These are phyloP conservation scores for Trichophyton schoenleinii DNA, from an alignment of 2,329 filamentous ascomycete species.

Conservation along the genomic window DNA sequence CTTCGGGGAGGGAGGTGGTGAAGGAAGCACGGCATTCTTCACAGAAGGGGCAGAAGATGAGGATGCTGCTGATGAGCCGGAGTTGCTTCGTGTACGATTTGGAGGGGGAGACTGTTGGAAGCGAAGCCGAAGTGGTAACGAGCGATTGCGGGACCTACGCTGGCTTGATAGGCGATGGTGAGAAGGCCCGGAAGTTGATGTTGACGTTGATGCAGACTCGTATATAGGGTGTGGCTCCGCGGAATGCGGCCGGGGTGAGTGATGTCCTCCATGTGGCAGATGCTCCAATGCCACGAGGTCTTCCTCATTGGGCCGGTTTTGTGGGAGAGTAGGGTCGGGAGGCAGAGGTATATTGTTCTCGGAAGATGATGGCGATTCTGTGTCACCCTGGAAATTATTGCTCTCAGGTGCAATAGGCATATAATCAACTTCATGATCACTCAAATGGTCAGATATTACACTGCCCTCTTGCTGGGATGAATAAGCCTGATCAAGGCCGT, in stretches of 20 bases:
- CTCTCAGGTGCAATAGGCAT: constrained; percentile 11
- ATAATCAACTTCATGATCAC: constrained; percentile 7
- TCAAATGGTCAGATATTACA: background rate
- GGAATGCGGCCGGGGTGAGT: background rate
- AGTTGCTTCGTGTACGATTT: constrained; percentile 24
- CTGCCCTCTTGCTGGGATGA: background rate
- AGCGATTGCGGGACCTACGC: constrained; percentile 12
- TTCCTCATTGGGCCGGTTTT: constrained; percentile 33
- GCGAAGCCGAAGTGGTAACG: constrained; percentile 26
- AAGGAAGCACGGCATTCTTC: constrained; percentile 22
- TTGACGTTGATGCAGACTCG: constrained; percentile 12
- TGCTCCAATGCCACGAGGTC: background rate
- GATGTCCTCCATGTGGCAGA: background rate
- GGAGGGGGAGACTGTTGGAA: constrained; percentile 27
- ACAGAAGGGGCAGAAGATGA: constrained; percentile 24
- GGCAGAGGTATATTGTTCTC: constrained; percentile 1
- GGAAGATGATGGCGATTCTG: background rate
- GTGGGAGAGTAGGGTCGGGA: constrained; percentile 36
- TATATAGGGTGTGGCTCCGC: constrained; percentile 11
- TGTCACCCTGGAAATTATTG: constrained; percentile 5
- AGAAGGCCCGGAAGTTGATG: constrained; percentile 17
- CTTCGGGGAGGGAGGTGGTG: constrained; percentile 20
- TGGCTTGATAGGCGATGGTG: constrained; percentile 20
- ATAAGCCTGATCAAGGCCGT: background rate
- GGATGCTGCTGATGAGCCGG: constrained; percentile 26